Conservation (phyloP, 345 rosid species). For the Aquilaria malaccensis region DNA sequence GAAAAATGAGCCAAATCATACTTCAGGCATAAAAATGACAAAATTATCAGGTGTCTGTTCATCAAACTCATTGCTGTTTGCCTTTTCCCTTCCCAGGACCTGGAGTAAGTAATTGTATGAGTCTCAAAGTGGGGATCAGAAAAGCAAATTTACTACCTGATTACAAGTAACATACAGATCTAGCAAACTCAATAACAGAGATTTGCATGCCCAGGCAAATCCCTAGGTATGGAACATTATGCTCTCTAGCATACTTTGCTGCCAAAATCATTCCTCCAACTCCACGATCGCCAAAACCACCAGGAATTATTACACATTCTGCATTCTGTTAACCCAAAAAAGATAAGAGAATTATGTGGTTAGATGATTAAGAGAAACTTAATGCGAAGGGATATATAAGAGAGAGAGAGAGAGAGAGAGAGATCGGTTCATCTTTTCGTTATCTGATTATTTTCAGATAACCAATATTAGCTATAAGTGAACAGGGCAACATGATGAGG, state of each 20-base stretch:
- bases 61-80: slow-evolving; percentile 89
- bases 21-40: slow-evolving; percentile 97
- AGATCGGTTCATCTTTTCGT: too few species aligned
- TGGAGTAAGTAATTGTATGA: slow-evolving; percentile 23
- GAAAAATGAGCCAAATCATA: slow-evolving; percentile 14
- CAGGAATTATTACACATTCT: slow-evolving; percentile 87
- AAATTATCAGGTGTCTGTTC: slow-evolving; percentile 68
- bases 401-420: too few species aligned
- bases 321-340: slow-evolving; percentile 50
- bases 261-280: slow-evolving; percentile 94
- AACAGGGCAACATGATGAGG: too few species aligned
- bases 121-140: slow-evolving; percentile 3
- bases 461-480: too few species aligned
- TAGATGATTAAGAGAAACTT: too few species aligned
- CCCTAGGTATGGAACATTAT: slow-evolving; percentile 83
- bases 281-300: slow-evolving; percentile 99
- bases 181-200: slow-evolving; percentile 90
- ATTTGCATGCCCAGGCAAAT: slow-evolving; percentile 99
- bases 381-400: too few species aligned
- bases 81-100: slow-evolving; percentile 75
- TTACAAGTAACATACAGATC: slow-evolving; percentile 52
- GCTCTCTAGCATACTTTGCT: slow-evolving; percentile 89
- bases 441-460: too few species aligned
- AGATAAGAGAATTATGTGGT: too few species aligned
- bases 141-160: slow-evolving; percentile 6